Evolutionary conservation across 2,329 filamentous ascomycete species (phyloP).

Genomic region (Alternaria incomplexa): DNA sequence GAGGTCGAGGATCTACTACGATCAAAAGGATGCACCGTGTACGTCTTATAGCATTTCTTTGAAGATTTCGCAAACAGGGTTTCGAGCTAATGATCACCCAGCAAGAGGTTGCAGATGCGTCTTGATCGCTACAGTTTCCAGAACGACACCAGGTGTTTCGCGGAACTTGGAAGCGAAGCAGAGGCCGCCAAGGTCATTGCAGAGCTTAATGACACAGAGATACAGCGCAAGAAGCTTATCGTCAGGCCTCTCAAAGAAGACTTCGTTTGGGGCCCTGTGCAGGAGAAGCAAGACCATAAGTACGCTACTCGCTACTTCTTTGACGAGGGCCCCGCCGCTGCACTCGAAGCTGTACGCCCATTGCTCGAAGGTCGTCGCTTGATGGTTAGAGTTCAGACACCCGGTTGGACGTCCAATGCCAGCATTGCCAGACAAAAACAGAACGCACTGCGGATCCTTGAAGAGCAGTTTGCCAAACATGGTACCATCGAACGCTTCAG

Average conservation of each 20-base stretch:
- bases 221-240: neutral
- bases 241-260: conserved; percentile 8
- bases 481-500: conserved; percentile 24
- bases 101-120: conserved; percentile 22
- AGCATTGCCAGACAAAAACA: neutral
- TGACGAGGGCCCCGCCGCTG: conserved; percentile 11
- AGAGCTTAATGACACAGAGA: conserved; percentile 4
- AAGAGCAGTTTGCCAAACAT: conserved; percentile 17
- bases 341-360: conserved; percentile 15
- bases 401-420: conserved; percentile 20
- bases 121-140: conserved; percentile 30
- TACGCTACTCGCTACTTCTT: conserved; percentile 6
- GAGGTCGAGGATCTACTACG: conserved; percentile 21
- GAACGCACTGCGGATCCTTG: conserved; percentile 8
- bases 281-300: neutral
- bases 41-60: conserved; percentile 7
- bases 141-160: conserved; percentile 13
- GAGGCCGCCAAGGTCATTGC: conserved; percentile 22
- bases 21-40: conserved; percentile 25
- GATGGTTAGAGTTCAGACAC: conserved; percentile 20
- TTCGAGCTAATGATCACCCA: conserved; percentile 5
- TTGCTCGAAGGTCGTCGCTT: conserved; percentile 29
- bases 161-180: conserved; percentile 22
- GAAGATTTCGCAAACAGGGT: neutral
- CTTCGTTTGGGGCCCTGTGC: conserved; percentile 13